These are phyloP conservation scores for Stenogyne calaminthoides DNA, from an alignment of 305 asterid genomes.

Conservation along the genomic window DNA sequence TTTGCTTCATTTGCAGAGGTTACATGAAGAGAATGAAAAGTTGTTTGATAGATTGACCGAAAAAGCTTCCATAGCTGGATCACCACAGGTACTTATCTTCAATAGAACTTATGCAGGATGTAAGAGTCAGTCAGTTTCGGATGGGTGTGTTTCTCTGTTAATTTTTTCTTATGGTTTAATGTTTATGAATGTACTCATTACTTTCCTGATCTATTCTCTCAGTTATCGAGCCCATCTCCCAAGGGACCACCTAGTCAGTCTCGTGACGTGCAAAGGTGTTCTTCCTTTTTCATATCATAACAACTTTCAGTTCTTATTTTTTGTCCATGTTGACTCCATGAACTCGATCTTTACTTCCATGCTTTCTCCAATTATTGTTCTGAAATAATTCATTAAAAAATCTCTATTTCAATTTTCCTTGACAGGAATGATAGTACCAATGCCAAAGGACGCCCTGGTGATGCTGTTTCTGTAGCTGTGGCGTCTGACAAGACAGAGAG, in stretches of 20 bases:
- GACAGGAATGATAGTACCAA: constrained; percentile 58
- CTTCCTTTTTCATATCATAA: constrained; percentile 33
- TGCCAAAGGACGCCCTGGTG: constrained; percentile 62
- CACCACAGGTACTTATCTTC: constrained; percentile 70
- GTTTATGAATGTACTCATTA: constrained; percentile 22
- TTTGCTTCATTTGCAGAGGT: constrained; percentile 59
- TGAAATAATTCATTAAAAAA: constrained; percentile 3
- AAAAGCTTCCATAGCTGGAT: constrained; percentile 76
- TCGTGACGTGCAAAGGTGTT: constrained; percentile 73
- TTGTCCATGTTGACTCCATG: constrained; percentile 5
- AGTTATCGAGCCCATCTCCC: constrained; percentile 77
- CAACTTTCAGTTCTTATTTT: background rate
- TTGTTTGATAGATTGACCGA: constrained; percentile 94
- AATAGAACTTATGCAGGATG: constrained; percentile 14
- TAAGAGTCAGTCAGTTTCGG: constrained; percentile 21
- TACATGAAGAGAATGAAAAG: constrained; percentile 98
- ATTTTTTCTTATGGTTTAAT: constrained; percentile 21
- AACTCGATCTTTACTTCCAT: background rate
- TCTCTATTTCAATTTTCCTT: constrained; percentile 29
- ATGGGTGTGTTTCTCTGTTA: constrained; percentile 25
- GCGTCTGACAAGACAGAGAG: constrained; percentile 62
- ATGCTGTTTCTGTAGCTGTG: constrained; percentile 51
- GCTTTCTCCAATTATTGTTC: constrained; percentile 6
- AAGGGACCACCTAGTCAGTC: constrained; percentile 54
- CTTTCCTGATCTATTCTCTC: constrained; percentile 34